A percentile compares a stretch with the other conserved stretches of the same genome.
phyloP scores from a whole-genome alignment of 2,329 filamentous ascomycete species.

The Cadophora sp. region DNA sequence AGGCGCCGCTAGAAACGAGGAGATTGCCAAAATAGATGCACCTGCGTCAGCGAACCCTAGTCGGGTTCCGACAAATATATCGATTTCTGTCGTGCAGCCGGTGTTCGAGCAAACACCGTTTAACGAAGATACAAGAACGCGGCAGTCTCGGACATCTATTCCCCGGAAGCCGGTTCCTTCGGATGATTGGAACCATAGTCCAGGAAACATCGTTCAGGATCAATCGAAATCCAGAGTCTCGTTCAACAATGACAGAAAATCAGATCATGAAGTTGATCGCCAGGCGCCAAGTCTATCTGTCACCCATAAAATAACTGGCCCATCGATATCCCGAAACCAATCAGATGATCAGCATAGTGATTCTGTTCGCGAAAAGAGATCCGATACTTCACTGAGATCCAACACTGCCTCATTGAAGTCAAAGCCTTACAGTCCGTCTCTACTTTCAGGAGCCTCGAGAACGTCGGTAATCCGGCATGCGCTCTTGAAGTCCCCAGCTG shows the following conservation, averaged over 20 bases:
- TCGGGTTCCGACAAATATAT: conserved; percentile 8
- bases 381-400: conserved; percentile 30
- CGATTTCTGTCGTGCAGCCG: neutral
- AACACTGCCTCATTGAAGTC: conserved; percentile 29
- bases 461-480: conserved; percentile 36
- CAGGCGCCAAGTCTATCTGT: neutral
- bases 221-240: neutral
- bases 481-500: conserved; percentile 38
- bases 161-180: conserved; percentile 15
- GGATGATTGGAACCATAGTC: neutral
- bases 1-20: no score
- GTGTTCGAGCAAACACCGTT: neutral
- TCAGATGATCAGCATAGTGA: neutral
- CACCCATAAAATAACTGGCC: neutral
- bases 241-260: neutral
- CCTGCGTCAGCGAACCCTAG: neutral
- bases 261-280: neutral
- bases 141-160: conserved; percentile 8
- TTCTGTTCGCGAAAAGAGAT: conserved; percentile 24
- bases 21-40: conserved; percentile 8
- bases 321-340: neutral
- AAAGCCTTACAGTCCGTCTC: conserved; percentile 33
- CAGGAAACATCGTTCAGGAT: neutral
- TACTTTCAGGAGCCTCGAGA: conserved; percentile 38
- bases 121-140: neutral